phyloP scores from a whole-genome alignment of 164 flowering plant genomes.

The Houttuynia cordata region DNA sequence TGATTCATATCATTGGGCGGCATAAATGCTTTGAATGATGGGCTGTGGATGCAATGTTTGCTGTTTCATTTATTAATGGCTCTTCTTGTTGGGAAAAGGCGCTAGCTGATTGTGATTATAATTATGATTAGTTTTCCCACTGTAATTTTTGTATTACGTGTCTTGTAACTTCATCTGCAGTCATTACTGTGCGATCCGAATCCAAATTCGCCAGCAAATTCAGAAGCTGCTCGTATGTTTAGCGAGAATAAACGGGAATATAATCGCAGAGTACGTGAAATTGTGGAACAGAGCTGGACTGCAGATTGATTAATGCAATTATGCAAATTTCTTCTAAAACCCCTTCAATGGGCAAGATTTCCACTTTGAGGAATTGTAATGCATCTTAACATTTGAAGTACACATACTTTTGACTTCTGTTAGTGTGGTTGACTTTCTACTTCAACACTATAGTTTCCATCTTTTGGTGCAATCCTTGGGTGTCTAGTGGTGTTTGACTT shows the following conservation, averaged over 20 bases:
- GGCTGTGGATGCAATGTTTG: too few relatives aligned
- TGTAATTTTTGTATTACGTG: too few relatives aligned
- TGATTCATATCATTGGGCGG: too few relatives aligned
- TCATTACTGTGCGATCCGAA: slow-evolving; percentile 82
- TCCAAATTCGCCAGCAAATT: slow-evolving; percentile 82
- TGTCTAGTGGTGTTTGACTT: neutral
- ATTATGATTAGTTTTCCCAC: too few relatives aligned
- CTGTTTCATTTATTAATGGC: too few relatives aligned
- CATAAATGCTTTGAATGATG: too few relatives aligned
- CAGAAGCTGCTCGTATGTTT: slow-evolving; percentile 81
- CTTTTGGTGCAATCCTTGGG: neutral
- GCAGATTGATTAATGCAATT: slow-evolving; percentile 33
- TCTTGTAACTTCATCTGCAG: slow-evolving; percentile 19
- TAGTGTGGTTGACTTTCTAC: neutral
- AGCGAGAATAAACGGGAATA: slow-evolving; percentile 78
- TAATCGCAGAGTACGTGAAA: slow-evolving; percentile 61
- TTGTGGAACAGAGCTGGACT: slow-evolving; percentile 93
- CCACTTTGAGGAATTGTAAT: neutral
- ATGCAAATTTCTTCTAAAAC: too few relatives aligned
- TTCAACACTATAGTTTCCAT: neutral
- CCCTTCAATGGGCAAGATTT: neutral
- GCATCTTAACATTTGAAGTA: neutral
- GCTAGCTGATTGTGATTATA: too few relatives aligned
- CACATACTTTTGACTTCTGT: neutral
- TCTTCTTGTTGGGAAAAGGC: too few relatives aligned